Evolutionary conservation across 768 basidiomycete genomes (phyloP), one percentile per base, ranked within the genome.

Genomic region (Lyophyllum decastes): DNA sequence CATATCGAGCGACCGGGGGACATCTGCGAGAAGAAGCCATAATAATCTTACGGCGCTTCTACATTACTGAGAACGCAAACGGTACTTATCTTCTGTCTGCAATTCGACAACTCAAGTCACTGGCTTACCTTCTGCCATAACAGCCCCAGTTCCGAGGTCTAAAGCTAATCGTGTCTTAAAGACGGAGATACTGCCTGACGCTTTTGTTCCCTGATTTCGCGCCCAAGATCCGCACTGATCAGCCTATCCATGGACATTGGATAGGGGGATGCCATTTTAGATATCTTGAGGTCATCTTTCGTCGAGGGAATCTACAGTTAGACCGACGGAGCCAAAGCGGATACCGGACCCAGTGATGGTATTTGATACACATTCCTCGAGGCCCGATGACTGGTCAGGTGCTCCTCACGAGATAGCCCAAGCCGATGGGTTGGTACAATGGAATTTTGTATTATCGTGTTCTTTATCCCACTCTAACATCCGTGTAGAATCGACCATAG

Each of bases 61-160:
- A 95, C 74, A 82, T 98, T 66, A 95, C 93, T 0, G 94, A 97
- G 69, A 98, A 99, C 70, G 78, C 79, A 7, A 94, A 95, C 66
- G 96, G 96, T 95, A 59, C 41, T 12, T 10, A 33, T 49, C 14
- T 2, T 33, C 4, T 44, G 52, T 53, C 26, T 30, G n/a, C 7
- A 4, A 33, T 17, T 40, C 3, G 27, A 17, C 44, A 58, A 30
- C 10, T 30, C 10, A 10, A 30, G 10, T 5, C 10, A 30, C 30
- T 54, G 43, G 61, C 33, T 44, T 19, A 63, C 67, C 45, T 62
- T 25, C 52, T 43, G 44, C 48, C 55, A 22, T 49, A 58, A 47
- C 62, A 98, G 96, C 96, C 2, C 96, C 96, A 2, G 77, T 84
- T 22, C 96, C 96, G n/a, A 89, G 86, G 69, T 90, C 88, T 30